Evolutionary conservation across 305 asterid species (phyloP), one percentile per base, ranked within the genome.

Genomic region (Solanum hybrid): DNA sequence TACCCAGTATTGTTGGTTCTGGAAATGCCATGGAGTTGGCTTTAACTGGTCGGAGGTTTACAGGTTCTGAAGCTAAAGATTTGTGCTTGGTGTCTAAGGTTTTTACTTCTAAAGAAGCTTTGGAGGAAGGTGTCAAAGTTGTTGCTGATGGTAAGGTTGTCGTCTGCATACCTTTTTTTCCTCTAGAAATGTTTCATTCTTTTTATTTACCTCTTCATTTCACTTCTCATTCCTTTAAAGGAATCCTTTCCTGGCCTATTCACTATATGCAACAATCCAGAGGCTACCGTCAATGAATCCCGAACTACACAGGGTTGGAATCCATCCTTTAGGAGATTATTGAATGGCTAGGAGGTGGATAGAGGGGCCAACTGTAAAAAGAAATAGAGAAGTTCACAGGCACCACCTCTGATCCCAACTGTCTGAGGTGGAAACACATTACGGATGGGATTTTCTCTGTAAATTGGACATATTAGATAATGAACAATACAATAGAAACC

Each of bases 1-100:
- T 97, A 61, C 99, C 99, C 5, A 90, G 91, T 10, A 95, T 96
- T 24, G 97, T 97, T 0, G 99, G 99, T 80, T 95, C 91, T 79
- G 99, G 96, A 11, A 95, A 92, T 36, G 99, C 99, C 0, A 97
- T 95, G 98, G 99, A 97, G 61, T 89, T 96, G 92, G 95, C 98
- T 33, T 89, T 97, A 89, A 96, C 98, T 57, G 98, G 96, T 73
- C 92, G 98, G 90, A 92, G 92, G 89, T 93, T 96, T 88, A 91
- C 94, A n/a, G 98, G 96, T 32, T 61, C 89, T 87, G 99, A 97
- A 95, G 99, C 99, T 4, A 96, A 96, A 94, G 93, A 91, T 68
- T 36, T 97, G 93, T 96, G 99, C 11, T 90, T 97, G 93, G 96
- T 97, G 22, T 87, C 94, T 6, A 89, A 84, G 88, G 94, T 94